These are phyloP conservation scores for Aquilaria agallochum DNA, from an alignment of 441 rosid species.

Conservation along the genomic window DNA sequence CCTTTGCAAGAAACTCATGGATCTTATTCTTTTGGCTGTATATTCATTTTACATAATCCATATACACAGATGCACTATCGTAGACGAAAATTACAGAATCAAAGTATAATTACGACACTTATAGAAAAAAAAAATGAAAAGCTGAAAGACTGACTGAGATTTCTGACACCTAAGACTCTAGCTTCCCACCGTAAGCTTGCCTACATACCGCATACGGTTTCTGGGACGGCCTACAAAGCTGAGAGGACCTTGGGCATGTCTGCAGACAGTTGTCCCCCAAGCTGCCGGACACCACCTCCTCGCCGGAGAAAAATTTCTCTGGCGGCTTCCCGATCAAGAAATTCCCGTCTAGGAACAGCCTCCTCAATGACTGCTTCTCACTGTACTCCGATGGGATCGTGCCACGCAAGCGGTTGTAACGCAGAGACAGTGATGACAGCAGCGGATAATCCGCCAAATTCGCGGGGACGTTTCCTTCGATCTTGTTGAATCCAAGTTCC, in stretches of 20 bases:
- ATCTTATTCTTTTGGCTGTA: too few relatives aligned
- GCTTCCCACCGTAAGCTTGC: slow-evolving; percentile 76
- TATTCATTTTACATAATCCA: too few relatives aligned
- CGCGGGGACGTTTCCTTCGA: slow-evolving; percentile 45
- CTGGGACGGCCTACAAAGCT: slow-evolving; percentile 75
- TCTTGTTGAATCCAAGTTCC: slow-evolving; percentile 66
- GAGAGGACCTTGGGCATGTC: slow-evolving; percentile 65
- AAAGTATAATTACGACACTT: neutral
- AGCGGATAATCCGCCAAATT: slow-evolving; percentile 50
- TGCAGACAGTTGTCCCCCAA: slow-evolving; percentile 81
- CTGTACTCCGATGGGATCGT: slow-evolving; percentile 58
- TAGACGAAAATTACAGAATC: too few relatives aligned
- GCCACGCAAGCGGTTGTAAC: slow-evolving; percentile 70
- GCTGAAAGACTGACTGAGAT: neutral
- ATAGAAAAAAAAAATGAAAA: neutral
- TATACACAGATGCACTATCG: too few relatives aligned
- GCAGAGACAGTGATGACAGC: slow-evolving; percentile 63
- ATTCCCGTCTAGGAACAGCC: slow-evolving; percentile 78
- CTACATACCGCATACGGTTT: slow-evolving; percentile 61
- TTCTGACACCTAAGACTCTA: slow-evolving; percentile 35
- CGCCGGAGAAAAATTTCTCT: slow-evolving; percentile 32
- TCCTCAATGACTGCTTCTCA: slow-evolving; percentile 37
- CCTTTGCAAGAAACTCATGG: neutral
- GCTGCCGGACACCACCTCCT: slow-evolving; percentile 51
- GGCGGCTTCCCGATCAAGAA: slow-evolving; percentile 78